A percentile compares a stretch with the other conserved stretches of the same genome.
Conservation (phyloP, 2,329 filamentous ascomycete genomes). For the Grosmannia huntii region DNA sequence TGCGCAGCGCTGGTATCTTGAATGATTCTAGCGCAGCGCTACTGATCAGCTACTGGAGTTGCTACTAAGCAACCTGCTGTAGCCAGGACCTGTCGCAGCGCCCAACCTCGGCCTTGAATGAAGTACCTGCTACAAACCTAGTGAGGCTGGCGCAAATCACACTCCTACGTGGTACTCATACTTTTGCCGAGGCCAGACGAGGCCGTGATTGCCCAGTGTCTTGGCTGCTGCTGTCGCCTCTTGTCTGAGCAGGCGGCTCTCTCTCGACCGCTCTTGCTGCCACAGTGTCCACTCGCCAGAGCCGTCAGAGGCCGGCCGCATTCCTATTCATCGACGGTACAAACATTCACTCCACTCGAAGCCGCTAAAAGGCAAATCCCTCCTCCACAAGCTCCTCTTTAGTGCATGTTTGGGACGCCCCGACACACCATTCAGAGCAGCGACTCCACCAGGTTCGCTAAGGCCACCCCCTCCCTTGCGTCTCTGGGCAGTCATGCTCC, state of each 20-base stretch:
- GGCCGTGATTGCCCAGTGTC: neutral
- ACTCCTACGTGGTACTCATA: too few relatives aligned
- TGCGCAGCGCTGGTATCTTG: too few relatives aligned
- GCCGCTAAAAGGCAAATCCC: constrained; percentile 1
- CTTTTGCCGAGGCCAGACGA: neutral
- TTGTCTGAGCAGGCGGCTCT: neutral
- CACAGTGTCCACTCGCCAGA: neutral
- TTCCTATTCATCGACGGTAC: neutral
- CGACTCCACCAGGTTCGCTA: neutral
- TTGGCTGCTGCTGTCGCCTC: neutral
- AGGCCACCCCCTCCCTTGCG: constrained; percentile 10
- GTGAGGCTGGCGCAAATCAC: neutral
- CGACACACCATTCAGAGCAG: neutral
- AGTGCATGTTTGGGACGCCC: constrained; percentile 9
- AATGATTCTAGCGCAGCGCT: neutral
- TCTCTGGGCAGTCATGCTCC: neutral
- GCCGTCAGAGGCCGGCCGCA: neutral
- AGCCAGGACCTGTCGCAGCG: neutral
- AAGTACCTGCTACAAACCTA: neutral
- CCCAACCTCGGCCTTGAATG: neutral
- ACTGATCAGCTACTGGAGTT: neutral
- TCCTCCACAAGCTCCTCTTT: constrained; percentile 5
- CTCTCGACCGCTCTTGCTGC: neutral
- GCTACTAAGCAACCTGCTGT: neutral
- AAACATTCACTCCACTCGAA: neutral